A percentile compares a stretch with the other conserved stretches of the same genome.
Evolutionary conservation across 257 asterid genomes (phyloP).

Genomic region (Linaria vulgaris): DNA sequence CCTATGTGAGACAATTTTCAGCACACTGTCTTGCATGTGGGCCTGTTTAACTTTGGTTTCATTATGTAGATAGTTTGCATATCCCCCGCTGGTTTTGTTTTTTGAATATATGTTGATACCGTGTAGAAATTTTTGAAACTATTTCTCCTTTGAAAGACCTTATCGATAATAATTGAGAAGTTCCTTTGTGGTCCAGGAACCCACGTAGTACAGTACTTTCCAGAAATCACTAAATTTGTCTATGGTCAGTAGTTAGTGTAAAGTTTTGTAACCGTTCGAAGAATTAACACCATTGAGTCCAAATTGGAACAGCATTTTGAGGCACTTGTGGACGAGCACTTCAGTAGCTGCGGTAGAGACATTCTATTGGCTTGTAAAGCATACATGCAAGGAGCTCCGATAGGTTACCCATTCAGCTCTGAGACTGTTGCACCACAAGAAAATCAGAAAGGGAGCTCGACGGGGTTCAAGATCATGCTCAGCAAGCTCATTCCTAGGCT

Average conservation of each 20-base stretch:
- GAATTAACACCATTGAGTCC: neutral
- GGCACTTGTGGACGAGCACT: constrained; percentile 77
- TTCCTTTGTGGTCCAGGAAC: too few relatives aligned
- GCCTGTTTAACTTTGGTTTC: neutral
- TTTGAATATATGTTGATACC: too few relatives aligned
- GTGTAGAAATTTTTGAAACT: too few relatives aligned
- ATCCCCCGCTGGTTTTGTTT: neutral
- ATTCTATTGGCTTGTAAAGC: constrained; percentile 69
- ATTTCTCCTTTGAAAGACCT: too few relatives aligned
- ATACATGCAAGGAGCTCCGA: constrained; percentile 75
- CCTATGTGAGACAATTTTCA: neutral
- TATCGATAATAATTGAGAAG: too few relatives aligned
- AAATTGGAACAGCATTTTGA: constrained; percentile 73
- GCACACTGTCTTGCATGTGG: too few relatives aligned
- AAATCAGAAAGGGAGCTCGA: constrained; percentile 57
- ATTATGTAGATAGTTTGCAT: neutral
- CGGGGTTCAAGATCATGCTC: constrained; percentile 88
- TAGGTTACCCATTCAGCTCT: constrained; percentile 51
- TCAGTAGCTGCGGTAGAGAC: constrained; percentile 45
- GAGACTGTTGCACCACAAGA: constrained; percentile 37
- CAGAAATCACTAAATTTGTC: too few relatives aligned
- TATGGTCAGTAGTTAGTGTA: too few relatives aligned
- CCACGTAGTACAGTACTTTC: too few relatives aligned
- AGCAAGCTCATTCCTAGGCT: constrained; percentile 69
- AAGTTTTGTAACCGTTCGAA: neutral